Base-by-base conservation (phyloP, 2,329 filamentous ascomycete genomes). In the Clonostachys chloroleuca region DNA sequence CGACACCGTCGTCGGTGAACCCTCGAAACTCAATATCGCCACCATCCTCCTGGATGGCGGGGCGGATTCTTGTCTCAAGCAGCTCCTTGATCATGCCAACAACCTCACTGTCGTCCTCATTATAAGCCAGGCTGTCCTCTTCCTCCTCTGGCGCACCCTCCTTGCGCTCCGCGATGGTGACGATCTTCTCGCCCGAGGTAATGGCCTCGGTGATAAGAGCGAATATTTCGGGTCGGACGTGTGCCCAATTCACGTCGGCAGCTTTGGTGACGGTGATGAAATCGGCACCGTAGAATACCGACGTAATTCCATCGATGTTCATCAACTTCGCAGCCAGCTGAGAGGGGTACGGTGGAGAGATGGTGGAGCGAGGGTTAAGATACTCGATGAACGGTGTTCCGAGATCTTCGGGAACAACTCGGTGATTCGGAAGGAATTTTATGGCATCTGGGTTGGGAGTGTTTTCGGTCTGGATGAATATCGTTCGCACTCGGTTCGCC, bases 11-110 rank as follows among this genome's bases (percentile, higher is more conserved):
- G 56, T 90, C 80, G 55, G 91, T 80, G 59, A 97, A 97, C 1
- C 92, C 92, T 16, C 89, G 78, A 65, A 92, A 95, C 66, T 99
- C 94, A 60, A 99, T 97, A 64, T 99, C 94, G 42, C 94, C 94
- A 43, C 94, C 94, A 57, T 99, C 94, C 65, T 97, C 94, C 66
- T 97, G 94, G 52, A 99, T 99, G 1, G 92, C 89, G 1, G 94
- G 94, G 40, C 94, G 80, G 60, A 99, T 96, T 52, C 94, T 80
- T 24, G 94, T 99, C 69, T 99, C 94, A 35, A 99, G 76, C 34
- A 99, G 74, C 70, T 99, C 94, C 73, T 97, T 96, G 70, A 99
- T 97, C 94, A 97, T 97, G 49, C 90, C 87, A 9, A 99, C 87
- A 12, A 96, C 89, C 69, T 99, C 94, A 55, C 85, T 86, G 64